These are phyloP conservation scores for Stachybotrys chartarum DNA, from an alignment of 2,329 filamentous ascomycete species.

Conservation along the genomic window DNA sequence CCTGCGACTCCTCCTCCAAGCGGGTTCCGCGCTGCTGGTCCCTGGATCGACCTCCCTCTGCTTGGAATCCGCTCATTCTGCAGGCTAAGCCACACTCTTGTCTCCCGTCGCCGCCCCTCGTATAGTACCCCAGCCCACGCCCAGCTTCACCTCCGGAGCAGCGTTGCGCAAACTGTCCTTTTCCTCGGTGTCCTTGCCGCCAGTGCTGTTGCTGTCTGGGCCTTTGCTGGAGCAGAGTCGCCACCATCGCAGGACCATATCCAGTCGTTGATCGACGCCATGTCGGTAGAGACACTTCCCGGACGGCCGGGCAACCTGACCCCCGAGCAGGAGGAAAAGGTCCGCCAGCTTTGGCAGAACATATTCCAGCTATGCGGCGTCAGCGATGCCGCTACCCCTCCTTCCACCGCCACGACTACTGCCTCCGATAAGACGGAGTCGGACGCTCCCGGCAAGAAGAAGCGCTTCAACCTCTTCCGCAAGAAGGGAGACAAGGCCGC, in stretches of 20 bases:
- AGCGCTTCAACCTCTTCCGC: slow-evolving; percentile 63
- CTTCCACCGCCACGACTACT: slow-evolving; percentile 11
- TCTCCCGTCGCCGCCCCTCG: slow-evolving; percentile 5
- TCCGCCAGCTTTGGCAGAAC: slow-evolving; percentile 78
- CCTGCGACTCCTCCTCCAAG: not conserved
- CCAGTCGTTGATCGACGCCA: slow-evolving; percentile 14
- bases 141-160: not conserved
- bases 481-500: slow-evolving; percentile 45
- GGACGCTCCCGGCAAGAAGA: slow-evolving; percentile 63
- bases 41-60: not conserved
- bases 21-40: no score
- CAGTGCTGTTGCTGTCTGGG: slow-evolving; percentile 4
- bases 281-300: slow-evolving; percentile 42
- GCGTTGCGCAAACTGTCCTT: not conserved
- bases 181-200: not conserved
- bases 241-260: not conserved
- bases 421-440: slow-evolving; percentile 16
- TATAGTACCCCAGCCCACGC: not conserved
- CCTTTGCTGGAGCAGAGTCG: not conserved
- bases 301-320: slow-evolving; percentile 84
- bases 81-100: not conserved
- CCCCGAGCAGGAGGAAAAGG: slow-evolving; percentile 78
- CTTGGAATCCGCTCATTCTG: not conserved
- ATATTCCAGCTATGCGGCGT: slow-evolving; percentile 72
- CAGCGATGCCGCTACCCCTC: slow-evolving; percentile 14